A percentile compares a stretch with the other conserved stretches of the same genome.
These are phyloP conservation scores for Endothia cerciana DNA, from an alignment of 2,329 filamentous ascomycete species.

Conservation along the genomic window DNA sequence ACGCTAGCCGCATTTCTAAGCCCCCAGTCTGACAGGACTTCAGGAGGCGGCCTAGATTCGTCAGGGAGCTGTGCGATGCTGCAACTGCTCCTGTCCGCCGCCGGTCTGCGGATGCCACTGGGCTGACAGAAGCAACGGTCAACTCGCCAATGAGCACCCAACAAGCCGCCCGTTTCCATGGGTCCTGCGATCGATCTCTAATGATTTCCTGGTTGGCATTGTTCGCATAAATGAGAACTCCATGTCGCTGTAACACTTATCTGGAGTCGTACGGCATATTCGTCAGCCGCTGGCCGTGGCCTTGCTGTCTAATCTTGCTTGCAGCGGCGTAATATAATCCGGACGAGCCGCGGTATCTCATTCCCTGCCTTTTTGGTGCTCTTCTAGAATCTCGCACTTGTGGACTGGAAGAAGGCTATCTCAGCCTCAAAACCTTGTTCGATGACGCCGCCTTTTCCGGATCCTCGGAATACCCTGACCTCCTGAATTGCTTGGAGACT, in stretches of 20 bases:
- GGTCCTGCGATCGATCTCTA: background rate
- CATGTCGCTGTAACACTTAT: background rate
- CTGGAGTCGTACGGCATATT: background rate
- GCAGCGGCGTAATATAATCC: constrained; percentile 17
- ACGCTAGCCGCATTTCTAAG: background rate
- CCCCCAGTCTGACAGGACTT: background rate
- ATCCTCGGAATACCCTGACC: background rate
- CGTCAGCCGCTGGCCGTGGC: background rate
- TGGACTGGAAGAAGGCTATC: background rate
- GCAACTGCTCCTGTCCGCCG: too few relatives aligned
- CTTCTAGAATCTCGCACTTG: constrained; percentile 15
- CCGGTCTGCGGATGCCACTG: background rate
- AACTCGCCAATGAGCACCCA: background rate
- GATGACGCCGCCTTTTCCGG: background rate
- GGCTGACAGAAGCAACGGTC: background rate
- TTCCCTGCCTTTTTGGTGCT: background rate
- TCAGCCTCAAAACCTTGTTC: background rate
- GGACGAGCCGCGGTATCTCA: constrained; percentile 8
- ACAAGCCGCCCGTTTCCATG: background rate
- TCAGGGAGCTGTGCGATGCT: too few relatives aligned
- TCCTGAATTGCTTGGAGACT: background rate
- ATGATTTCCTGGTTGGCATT: background rate
- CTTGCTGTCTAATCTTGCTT: background rate
- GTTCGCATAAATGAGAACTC: constrained; percentile 2
- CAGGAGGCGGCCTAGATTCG: background rate